Evolutionary conservation across 2,329 filamentous ascomycete genomes (phyloP), one percentile per base, ranked within the genome.

Genomic region (Ophiognomonia clavigignenti-juglandacearum): DNA sequence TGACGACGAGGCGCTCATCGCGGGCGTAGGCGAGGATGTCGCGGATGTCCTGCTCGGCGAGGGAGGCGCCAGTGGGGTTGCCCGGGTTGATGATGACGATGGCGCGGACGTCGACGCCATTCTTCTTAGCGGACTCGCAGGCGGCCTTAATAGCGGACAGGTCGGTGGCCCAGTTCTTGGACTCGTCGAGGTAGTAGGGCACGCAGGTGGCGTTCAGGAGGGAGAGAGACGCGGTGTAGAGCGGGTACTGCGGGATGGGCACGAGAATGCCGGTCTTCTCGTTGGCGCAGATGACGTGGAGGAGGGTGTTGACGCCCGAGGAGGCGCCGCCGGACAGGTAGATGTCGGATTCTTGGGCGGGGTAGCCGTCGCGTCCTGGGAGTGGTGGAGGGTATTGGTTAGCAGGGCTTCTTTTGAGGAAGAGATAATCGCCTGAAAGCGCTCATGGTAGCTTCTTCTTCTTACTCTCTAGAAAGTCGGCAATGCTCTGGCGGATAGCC

Each of bases 31-130:
- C 82, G 56, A 97, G 78, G n/a, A 97, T 88, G 43, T 78, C 77
- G 60, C 85, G 82, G 66, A 98, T 83, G 61, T 96, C 89, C 18
- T 82, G 77, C 55, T 86, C 78, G 29, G 84, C 74, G 16, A 98
- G 79, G 44, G 85, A 93, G 42, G 90, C 89, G 56, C 93, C 93
- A 3, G 93, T 98, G 4, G 93, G 93, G 72, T 98, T 98, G 50
- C 93, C 93, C 0, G 93, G 93, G 77, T 98, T 98, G 75, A 98
- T 98, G 59, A 98, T 85, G 56, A 93, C 92, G 57, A 98, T 90
- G 57, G 88, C 88, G 59, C 91, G 88, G 45, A 96, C 88, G 58
- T 97, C 90, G 51, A 83, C 84, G 53, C 90, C 91, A 43, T 88
- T 79, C 44, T 74, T 71, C 63, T 84, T 81, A 54, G 91, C 92